A percentile compares a stretch with the other conserved stretches of the same genome.
These are phyloP conservation scores for Pseudogymnoascus pannorum DNA, from an alignment of 2,329 filamentous ascomycete genomes.

Conservation along the genomic window DNA sequence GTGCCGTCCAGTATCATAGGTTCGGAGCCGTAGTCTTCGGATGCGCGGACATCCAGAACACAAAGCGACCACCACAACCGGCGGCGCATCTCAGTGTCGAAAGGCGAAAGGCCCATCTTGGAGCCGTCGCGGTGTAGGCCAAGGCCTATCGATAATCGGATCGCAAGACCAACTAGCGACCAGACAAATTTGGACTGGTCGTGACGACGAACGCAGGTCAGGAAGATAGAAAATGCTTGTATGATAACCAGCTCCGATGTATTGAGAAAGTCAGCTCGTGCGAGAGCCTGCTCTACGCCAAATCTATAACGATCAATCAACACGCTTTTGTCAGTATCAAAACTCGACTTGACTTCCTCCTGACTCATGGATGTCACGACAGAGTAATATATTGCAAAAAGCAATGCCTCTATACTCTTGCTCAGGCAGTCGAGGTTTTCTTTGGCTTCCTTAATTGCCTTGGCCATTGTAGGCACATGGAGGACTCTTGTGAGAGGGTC, in stretches of 20 bases:
- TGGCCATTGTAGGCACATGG: slow-evolving; percentile 60
- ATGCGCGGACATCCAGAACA: slow-evolving; percentile 51
- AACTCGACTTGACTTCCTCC: slow-evolving; percentile 24
- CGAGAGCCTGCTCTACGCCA: slow-evolving; percentile 46
- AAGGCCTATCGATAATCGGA: slow-evolving; percentile 52
- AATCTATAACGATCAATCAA: slow-evolving; percentile 44
- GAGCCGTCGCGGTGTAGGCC: slow-evolving; percentile 53
- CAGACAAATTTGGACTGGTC: slow-evolving; percentile 39
- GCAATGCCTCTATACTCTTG: slow-evolving; percentile 36
- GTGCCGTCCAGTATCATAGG: slow-evolving; percentile 49
- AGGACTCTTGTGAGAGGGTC: slow-evolving; percentile 66
- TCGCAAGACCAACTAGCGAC: slow-evolving; percentile 51
- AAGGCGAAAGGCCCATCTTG: slow-evolving; percentile 47
- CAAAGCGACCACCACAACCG: slow-evolving; percentile 55
- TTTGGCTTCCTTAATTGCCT: slow-evolving; percentile 52
- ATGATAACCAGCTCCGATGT: slow-evolving; percentile 46
- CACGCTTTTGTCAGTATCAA: slow-evolving; percentile 37
- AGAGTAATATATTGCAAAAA: slow-evolving; percentile 51
- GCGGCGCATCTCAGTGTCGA: slow-evolving; percentile 52
- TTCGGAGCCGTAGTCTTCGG: slow-evolving; percentile 57
- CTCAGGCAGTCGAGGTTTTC: slow-evolving; percentile 50
- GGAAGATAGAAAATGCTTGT: slow-evolving; percentile 48
- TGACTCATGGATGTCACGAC: slow-evolving; percentile 37
- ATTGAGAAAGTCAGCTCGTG: slow-evolving; percentile 46
- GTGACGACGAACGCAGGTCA: slow-evolving; percentile 44